Conservation (phyloP, 805 yeast genomes). For the Maudiozyma bulderi region DNA sequence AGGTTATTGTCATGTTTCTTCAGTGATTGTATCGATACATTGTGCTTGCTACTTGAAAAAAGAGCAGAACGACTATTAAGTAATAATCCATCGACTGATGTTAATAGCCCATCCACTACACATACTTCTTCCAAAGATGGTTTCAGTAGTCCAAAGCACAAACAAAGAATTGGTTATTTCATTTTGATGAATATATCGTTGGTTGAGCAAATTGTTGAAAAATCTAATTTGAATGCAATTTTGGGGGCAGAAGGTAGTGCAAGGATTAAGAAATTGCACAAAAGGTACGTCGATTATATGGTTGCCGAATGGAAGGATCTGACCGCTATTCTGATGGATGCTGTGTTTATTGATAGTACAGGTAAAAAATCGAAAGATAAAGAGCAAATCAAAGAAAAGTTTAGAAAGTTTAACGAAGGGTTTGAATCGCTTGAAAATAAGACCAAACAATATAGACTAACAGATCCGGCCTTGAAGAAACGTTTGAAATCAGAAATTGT, state of each 20-base stretch:
- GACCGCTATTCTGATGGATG: conserved; percentile 70
- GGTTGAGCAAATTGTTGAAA: conserved; percentile 62
- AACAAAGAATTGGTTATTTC: conserved; percentile 52
- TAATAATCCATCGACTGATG: not conserved
- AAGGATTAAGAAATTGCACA: conserved; percentile 58
- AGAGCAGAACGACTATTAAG: conserved; percentile 36
- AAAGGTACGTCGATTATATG: conserved; percentile 62
- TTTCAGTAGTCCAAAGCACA: conserved; percentile 17
- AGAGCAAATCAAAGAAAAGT: conserved; percentile 76
- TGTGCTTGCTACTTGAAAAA: conserved; percentile 55
- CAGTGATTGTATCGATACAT: conserved; percentile 71
- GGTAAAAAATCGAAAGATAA: conserved; percentile 61
- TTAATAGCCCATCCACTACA: not conserved
- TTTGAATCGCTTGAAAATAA: conserved; percentile 68
- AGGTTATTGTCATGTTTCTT: conserved; percentile 55
- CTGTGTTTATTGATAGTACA: conserved; percentile 46
- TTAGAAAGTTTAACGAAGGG: conserved; percentile 68
- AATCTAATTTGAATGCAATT: conserved; percentile 45
- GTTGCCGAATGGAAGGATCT: conserved; percentile 72
- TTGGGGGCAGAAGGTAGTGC: conserved; percentile 50
- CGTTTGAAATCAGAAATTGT: conserved; percentile 60
- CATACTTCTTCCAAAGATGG: conserved; percentile 14
- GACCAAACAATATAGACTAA: conserved; percentile 55
- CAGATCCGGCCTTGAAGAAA: conserved; percentile 55
- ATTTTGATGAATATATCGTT: conserved; percentile 61